Percentiles rank a stretch among this genome's conserved stretches.
These are phyloP conservation scores for Phaeotremella fagi DNA, from an alignment of 768 basidiomycete genomes.

Conservation along the genomic window DNA sequence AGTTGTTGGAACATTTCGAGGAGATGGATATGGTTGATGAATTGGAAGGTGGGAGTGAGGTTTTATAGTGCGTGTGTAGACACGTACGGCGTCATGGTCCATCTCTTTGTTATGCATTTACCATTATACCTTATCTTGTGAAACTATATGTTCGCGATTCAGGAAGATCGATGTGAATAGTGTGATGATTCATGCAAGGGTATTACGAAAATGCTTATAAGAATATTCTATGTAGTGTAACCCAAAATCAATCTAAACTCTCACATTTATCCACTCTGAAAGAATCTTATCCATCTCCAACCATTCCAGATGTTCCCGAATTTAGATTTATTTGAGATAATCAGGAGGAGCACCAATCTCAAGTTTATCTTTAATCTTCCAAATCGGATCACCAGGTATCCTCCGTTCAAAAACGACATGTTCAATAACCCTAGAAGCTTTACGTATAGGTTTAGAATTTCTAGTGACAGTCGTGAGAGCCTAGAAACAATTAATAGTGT, in stretches of 20 bases:
- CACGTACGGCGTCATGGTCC: neutral
- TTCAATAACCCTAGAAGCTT: slow-evolving; percentile 11
- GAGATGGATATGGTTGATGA: slow-evolving; percentile 66
- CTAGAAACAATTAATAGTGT: slow-evolving; percentile 1
- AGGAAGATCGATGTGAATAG: neutral
- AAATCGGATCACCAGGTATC: slow-evolving; percentile 3
- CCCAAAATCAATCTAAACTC: no score
- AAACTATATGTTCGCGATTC: no score
- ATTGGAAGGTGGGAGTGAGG: slow-evolving; percentile 18
- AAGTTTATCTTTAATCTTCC: slow-evolving; percentile 16
- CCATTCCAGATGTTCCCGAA: no score
- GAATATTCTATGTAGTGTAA: no score
- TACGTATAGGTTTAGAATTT: neutral
- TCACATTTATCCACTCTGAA: no score
- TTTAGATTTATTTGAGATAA: no score
- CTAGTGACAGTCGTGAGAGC: slow-evolving; percentile 4
- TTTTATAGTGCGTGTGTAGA: neutral
- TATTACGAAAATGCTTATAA: no score
- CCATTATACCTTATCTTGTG: no score
- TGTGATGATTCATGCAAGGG: neutral
- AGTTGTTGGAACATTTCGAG: slow-evolving; percentile 85
- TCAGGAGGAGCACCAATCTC: no score
- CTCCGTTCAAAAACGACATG: slow-evolving; percentile 12
- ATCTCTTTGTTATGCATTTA: neutral
- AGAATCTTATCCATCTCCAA: no score